Percentiles rank a stretch among this genome's conserved stretches.
Conservation (phyloP, 768 basidiomycete species). For the Trametes maxima region DNA sequence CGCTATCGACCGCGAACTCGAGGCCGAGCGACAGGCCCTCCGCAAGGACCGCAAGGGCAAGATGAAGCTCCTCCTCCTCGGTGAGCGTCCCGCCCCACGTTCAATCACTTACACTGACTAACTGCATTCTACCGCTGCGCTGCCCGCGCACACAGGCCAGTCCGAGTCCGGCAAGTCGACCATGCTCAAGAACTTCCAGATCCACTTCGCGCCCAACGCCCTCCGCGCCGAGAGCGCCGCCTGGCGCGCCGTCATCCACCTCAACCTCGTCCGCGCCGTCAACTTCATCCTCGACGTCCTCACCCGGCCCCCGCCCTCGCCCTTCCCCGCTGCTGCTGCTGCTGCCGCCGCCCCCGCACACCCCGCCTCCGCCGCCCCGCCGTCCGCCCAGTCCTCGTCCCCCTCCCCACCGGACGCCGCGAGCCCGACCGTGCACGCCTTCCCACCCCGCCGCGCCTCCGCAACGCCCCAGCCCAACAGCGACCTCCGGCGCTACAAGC, state of each 20-base stretch:
- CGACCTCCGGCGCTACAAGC: conserved; percentile 47
- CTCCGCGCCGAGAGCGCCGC: conserved; percentile 57
- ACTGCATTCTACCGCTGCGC: neutral
- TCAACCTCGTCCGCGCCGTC: conserved; percentile 64
- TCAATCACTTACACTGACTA: too few relatives aligned
- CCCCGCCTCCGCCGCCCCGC: conserved; percentile 20
- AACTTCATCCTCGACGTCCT: conserved; percentile 47
- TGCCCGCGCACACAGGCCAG: conserved; percentile 47
- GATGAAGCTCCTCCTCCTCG: conserved; percentile 58
- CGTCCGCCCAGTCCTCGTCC: conserved; percentile 1
- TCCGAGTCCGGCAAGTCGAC: conserved; percentile 73
- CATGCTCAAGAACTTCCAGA: conserved; percentile 65
- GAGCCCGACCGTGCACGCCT: conserved; percentile 3
- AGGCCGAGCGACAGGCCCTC: conserved; percentile 45
- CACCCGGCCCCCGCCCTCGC: conserved; percentile 23
- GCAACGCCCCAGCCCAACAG: conserved; percentile 22
- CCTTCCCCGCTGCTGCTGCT: too few relatives aligned
- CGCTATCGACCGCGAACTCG: conserved; percentile 55
- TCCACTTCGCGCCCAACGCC: conserved; percentile 59
- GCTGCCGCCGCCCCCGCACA: conserved; percentile 41
- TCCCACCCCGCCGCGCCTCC: conserved; percentile 17
- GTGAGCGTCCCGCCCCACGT: too few relatives aligned
- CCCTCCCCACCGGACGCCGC: conserved; percentile 6
- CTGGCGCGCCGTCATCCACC: conserved; percentile 69
- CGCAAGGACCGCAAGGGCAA: conserved; percentile 41